Base-by-base conservation (phyloP, 2,329 filamentous ascomycete species). In the Colletotrichum sublineola region DNA sequence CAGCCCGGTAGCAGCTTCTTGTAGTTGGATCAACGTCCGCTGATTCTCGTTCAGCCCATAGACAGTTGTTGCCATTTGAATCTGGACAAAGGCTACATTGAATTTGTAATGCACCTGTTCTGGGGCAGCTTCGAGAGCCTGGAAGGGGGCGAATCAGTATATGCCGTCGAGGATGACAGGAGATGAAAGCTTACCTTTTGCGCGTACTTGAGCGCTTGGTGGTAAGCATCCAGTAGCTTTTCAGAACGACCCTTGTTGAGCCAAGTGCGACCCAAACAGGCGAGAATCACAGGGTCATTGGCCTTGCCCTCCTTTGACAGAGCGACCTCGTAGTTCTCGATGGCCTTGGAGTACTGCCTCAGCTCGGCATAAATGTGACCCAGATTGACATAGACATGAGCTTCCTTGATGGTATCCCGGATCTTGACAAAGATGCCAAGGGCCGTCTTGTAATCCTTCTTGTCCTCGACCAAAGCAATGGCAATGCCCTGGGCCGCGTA, bases 51-150 rank as follows among this genome's bases (percentile, higher is more conserved):
- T 86, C 66, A 97, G 86, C 46, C 85, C 87, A 81, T 94, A 92
- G 67, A 98, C 91, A 40, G 93, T 90, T 57, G 93, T 92, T 29
- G 96, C 96, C 67, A 98, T 91, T 81, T 98, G 95, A 74, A 97
- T 97, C 80, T 98, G 96, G 38, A 98, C 94, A 79, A 98, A 99
- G 0, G 96, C 96, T 38, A 99, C 94, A 78, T 99, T 99, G 88
- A 99, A 99, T 81, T 96, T 94, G 81, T 96, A 94, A 82, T 97
- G 94, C 40, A 95, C 88, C 77, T 97, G 94, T 5, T 96, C 93
- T 0, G 95, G 93, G 1, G 93, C 91, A 67, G 93, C 89, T 67
- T 91, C 89, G 24, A 97, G 89, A 36, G 96, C 94, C 89, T 93
- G 42, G 8, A 18, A 48, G 62, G 33, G 42, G 42, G 68, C 57